Conservation (phyloP, 2,329 filamentous ascomycete genomes). For the Tolypocladium amazonense region DNA sequence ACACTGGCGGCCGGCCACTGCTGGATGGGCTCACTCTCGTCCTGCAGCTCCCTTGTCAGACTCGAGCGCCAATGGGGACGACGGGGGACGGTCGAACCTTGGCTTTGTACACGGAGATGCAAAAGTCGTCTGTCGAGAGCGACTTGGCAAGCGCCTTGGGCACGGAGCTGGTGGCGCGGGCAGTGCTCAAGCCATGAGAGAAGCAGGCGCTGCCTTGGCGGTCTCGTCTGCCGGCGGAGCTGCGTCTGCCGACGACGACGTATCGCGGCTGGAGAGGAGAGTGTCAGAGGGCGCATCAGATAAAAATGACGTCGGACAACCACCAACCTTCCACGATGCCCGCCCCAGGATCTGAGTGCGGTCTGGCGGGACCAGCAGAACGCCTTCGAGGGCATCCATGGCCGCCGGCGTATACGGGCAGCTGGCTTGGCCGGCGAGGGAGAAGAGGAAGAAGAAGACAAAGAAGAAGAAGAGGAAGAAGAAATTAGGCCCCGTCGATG, state of each 20-base stretch:
- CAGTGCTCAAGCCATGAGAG: conserved; percentile 28
- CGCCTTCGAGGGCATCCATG: conserved; percentile 33
- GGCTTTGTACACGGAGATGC: conserved; percentile 44
- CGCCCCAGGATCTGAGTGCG: conserved; percentile 38
- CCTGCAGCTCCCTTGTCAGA: conserved; percentile 13
- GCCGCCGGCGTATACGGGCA: conserved; percentile 3
- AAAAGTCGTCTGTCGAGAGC: conserved; percentile 29
- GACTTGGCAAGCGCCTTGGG: conserved; percentile 24
- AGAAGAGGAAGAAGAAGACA: not conserved
- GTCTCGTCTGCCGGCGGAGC: conserved; percentile 20
- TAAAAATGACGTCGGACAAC: conserved; percentile 1
- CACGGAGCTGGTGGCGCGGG: conserved; percentile 25
- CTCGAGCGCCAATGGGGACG: conserved; percentile 4
- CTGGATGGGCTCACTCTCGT: conserved; percentile 42
- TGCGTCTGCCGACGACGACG: conserved; percentile 39
- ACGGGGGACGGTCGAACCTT: conserved; percentile 29
- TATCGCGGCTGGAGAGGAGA: conserved; percentile 39
- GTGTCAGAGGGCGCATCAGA: conserved; percentile 8
- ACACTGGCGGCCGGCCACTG: conserved; percentile 42
- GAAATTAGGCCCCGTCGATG: not conserved
- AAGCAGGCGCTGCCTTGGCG: conserved; percentile 23
- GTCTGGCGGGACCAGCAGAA: conserved; percentile 40
- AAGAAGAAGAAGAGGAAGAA: not conserved
- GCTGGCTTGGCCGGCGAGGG: not conserved
- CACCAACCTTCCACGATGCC: conserved; percentile 40